phyloP scores from a whole-genome alignment of 768 basidiomycete species.

The Cyclocybe aegerita region DNA sequence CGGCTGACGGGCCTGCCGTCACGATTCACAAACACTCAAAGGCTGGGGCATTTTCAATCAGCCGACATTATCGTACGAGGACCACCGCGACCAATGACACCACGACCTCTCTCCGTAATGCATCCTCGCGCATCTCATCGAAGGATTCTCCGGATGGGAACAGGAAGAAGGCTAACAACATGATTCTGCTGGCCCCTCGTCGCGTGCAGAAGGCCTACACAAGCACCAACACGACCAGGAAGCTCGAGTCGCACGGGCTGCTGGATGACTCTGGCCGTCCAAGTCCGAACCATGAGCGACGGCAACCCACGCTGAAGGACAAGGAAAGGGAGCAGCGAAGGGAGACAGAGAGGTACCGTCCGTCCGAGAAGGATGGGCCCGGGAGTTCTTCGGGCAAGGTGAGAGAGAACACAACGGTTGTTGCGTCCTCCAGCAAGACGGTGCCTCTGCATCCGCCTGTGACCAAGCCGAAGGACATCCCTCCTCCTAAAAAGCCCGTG shows the following conservation, averaged over 20 bases:
- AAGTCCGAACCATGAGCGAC: conserved; percentile 27
- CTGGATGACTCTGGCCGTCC: conserved; percentile 43
- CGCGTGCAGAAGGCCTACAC: conserved; percentile 80
- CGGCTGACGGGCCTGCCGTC: conserved; percentile 54
- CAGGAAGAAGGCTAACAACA: conserved; percentile 34
- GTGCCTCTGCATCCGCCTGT: conserved; percentile 2
- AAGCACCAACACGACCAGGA: conserved; percentile 70
- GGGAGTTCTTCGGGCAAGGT: conserved; percentile 9
- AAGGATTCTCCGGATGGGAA: conserved; percentile 15
- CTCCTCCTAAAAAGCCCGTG: neutral
- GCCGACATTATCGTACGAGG: conserved; percentile 51
- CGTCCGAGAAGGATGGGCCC: conserved; percentile 17
- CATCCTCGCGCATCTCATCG: conserved; percentile 20
- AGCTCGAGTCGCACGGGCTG: conserved; percentile 66
- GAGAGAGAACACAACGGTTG: conserved; percentile 18
- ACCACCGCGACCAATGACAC: conserved; percentile 2
- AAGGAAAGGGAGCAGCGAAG: conserved; percentile 28
- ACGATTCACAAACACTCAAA: conserved; percentile 84
- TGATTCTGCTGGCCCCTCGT: conserved; percentile 71
- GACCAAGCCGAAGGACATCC: conserved; percentile 4
- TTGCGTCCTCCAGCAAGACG: conserved; percentile 8
- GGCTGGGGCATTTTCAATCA: conserved; percentile 76
- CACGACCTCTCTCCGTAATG: conserved; percentile 6
- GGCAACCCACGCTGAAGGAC: conserved; percentile 20
- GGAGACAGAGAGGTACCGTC: conserved; percentile 27